Conservation (phyloP, 768 basidiomycete species). For the Omphalotus guepiniiformis region DNA sequence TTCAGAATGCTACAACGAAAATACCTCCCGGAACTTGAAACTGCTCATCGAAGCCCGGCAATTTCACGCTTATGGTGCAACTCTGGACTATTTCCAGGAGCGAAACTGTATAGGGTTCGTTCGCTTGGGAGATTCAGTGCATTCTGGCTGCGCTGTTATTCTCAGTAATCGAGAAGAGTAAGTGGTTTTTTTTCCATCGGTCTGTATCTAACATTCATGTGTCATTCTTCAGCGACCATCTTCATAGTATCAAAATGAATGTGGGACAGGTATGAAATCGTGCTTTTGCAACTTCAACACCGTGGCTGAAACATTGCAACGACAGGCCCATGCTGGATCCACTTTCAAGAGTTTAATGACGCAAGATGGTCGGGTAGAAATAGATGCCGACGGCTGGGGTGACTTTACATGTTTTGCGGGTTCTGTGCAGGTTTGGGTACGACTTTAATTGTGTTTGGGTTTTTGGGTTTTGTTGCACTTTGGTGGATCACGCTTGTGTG, state of each 20-base stretch:
- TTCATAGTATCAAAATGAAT: conserved; percentile 58
- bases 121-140: conserved; percentile 52
- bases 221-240: conserved; percentile 18
- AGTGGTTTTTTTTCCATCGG: conserved; percentile 10
- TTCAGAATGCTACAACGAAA: conserved; percentile 56
- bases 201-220: not conserved
- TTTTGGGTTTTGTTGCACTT: no score
- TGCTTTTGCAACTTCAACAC: not conserved
- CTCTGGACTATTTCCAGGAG: conserved; percentile 53
- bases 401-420: conserved; percentile 55
- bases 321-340: conserved; percentile 32
- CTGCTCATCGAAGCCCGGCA: conserved; percentile 59
- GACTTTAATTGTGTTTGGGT: conserved; percentile 5
- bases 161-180: conserved; percentile 56
- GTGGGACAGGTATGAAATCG: conserved; percentile 45
- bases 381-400: conserved; percentile 60
- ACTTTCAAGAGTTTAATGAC: conserved; percentile 49
- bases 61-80: conserved; percentile 61
- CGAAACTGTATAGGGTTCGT: conserved; percentile 75
- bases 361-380: conserved; percentile 36
- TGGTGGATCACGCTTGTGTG: no score
- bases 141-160: conserved; percentile 65
- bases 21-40: conserved; percentile 45
- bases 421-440: conserved; percentile 58
- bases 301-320: conserved; percentile 4